These are phyloP conservation scores for Nepenthes mirabilis DNA, from an alignment of 148 eudicot species.

Conservation along the genomic window DNA sequence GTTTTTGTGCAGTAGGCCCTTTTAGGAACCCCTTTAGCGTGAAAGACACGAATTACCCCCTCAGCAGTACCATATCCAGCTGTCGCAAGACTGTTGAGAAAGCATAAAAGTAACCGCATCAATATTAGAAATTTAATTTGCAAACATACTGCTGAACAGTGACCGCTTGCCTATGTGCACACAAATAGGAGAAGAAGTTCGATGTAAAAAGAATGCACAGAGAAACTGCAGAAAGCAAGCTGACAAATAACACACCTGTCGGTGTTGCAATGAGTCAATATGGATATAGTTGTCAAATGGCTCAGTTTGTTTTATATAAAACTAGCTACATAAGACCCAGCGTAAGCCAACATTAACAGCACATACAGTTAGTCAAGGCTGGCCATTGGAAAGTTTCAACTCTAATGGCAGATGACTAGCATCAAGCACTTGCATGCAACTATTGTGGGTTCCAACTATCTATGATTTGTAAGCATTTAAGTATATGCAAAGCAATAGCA, in stretches of 20 bases:
- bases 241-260: slow-evolving; percentile 49
- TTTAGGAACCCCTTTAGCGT: slow-evolving; percentile 29
- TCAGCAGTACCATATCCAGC: slow-evolving; percentile 99
- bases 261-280: slow-evolving; percentile 96
- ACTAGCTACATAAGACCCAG: slow-evolving; percentile 73
- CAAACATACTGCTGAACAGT: neutral
- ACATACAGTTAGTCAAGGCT: neutral
- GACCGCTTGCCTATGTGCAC: neutral
- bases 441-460: neutral
- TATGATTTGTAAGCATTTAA: neutral
- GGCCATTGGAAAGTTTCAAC: too few relatives aligned
- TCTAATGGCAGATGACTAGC: neutral
- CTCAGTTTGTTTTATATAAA: slow-evolving; percentile 36
- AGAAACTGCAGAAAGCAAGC: neutral
- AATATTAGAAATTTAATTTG: neutral
- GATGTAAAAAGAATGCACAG: too few relatives aligned
- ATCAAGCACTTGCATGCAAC: neutral
- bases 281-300: slow-evolving; percentile 40
- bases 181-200: neutral
- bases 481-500: neutral
- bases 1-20: slow-evolving; percentile 95
- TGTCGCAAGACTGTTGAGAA: slow-evolving; percentile 68
- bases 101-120: neutral
- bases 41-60: slow-evolving; percentile 84
- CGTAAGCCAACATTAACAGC: slow-evolving; percentile 42